Conservation (phyloP, 1,139 yeast genomes). For the Ogataea hybrid region DNA sequence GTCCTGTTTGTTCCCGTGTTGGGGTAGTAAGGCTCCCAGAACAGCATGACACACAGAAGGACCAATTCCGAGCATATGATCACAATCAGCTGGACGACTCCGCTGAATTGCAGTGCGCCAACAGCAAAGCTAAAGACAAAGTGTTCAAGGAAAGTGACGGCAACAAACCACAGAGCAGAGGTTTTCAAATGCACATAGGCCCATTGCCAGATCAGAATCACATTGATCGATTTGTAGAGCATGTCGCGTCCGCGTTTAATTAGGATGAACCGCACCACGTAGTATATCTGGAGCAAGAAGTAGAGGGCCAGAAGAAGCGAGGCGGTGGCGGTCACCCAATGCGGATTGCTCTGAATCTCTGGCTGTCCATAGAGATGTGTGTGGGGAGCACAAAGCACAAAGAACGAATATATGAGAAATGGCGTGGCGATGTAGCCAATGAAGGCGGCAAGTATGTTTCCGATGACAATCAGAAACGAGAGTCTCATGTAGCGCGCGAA, state of each 20-base stretch:
- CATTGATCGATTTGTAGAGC: slow-evolving; percentile 47
- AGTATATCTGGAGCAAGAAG: slow-evolving; percentile 29
- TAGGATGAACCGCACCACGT: slow-evolving; percentile 32
- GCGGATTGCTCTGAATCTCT: background rate
- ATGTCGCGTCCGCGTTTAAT: slow-evolving; percentile 22
- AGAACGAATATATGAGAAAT: slow-evolving; percentile 43
- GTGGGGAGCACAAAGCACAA: slow-evolving; percentile 33
- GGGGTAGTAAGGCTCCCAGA: slow-evolving; percentile 42
- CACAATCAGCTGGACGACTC: slow-evolving; percentile 44
- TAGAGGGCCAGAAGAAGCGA: slow-evolving; percentile 37
- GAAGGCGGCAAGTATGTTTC: slow-evolving; percentile 37
- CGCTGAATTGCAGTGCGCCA: slow-evolving; percentile 44
- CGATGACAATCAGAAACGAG: slow-evolving; percentile 24
- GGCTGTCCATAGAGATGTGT: slow-evolving; percentile 21
- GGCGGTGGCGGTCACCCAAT: slow-evolving; percentile 32
- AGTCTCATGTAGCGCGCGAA: slow-evolving; percentile 10
- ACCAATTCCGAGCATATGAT: slow-evolving; percentile 39
- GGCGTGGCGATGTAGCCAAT: slow-evolving; percentile 44
- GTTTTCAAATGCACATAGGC: slow-evolving; percentile 47
- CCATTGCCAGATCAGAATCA: slow-evolving; percentile 47
- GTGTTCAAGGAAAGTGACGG: slow-evolving; percentile 36
- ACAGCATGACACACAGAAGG: slow-evolving; percentile 35
- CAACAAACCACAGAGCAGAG: slow-evolving; percentile 38
- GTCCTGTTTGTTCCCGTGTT: slow-evolving; percentile 40
- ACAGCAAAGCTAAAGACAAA: slow-evolving; percentile 40